Conservation (phyloP, 805 yeast species). For the Sugiyamaella valdiviana region DNA sequence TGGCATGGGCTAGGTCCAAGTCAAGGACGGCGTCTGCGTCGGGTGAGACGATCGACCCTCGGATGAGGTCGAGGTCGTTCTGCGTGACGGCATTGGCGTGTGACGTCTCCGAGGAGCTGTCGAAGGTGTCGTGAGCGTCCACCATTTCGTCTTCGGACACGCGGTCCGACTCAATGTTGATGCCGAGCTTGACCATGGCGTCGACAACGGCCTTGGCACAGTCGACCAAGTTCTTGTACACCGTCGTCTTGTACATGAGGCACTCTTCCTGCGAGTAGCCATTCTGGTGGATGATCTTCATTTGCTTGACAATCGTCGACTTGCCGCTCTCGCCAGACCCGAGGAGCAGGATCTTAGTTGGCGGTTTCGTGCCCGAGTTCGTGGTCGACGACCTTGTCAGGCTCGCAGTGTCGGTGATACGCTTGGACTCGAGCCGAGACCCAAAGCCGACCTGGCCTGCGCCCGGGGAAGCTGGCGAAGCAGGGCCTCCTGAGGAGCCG, state of each 20-base stretch:
- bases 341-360: slow-evolving; percentile 53
- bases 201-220: slow-evolving; percentile 65
- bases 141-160: neutral
- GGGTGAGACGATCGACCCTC: slow-evolving; percentile 43
- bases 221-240: slow-evolving; percentile 69
- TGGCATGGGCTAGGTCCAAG: slow-evolving; percentile 41
- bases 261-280: slow-evolving; percentile 69
- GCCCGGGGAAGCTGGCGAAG: neutral
- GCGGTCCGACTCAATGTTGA: slow-evolving; percentile 20
- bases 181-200: slow-evolving; percentile 51
- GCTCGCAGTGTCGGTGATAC: neutral
- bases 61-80: slow-evolving; percentile 35
- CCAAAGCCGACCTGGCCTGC: neutral
- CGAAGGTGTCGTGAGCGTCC: neutral
- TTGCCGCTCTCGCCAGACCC: slow-evolving; percentile 87
- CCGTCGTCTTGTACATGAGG: slow-evolving; percentile 68
- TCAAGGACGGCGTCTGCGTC: slow-evolving; percentile 51
- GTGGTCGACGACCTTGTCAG: slow-evolving; percentile 28
- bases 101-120: slow-evolving; percentile 3
- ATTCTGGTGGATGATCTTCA: slow-evolving; percentile 68
- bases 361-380: neutral
- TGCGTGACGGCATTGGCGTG: slow-evolving; percentile 24
- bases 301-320: slow-evolving; percentile 74
- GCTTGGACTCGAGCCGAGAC: neutral
- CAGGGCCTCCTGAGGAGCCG: neutral